Evolutionary conservation across 768 basidiomycete genomes (phyloP).

Genomic region (Atractiella rhizophila): DNA sequence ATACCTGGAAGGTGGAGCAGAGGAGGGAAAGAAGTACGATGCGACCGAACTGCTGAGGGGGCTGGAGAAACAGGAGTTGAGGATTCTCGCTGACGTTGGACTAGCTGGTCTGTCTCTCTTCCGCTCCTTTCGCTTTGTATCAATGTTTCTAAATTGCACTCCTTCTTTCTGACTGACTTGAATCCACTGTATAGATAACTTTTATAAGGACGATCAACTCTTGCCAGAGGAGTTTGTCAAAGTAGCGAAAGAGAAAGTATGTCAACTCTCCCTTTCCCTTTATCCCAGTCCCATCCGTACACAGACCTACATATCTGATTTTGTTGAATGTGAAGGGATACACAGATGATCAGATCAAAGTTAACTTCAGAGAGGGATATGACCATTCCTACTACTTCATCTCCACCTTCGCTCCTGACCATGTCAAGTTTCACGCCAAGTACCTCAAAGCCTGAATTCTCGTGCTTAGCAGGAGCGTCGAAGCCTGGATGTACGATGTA

Average conservation of each 20-base stretch:
- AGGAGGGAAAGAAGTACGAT: conserved; percentile 60
- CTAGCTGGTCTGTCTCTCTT: conserved; percentile 12
- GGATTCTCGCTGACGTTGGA: conserved; percentile 49
- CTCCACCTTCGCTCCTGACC: conserved; percentile 21
- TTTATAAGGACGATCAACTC: conserved; percentile 62
- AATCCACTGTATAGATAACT: too few relatives aligned
- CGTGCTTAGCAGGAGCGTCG: too few relatives aligned
- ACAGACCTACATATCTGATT: too few relatives aligned
- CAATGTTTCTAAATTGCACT: too few relatives aligned
- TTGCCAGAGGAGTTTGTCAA: conserved; percentile 67
- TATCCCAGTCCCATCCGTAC: too few relatives aligned
- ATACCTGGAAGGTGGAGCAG: conserved; percentile 48
- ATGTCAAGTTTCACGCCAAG: conserved; percentile 73
- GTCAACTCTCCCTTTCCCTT: too few relatives aligned
- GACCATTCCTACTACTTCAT: conserved; percentile 18
- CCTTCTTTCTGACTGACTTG: too few relatives aligned
- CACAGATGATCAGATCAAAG: conserved; percentile 46
- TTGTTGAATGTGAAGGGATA: too few relatives aligned
- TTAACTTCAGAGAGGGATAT: conserved; percentile 23
- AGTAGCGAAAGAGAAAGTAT: conserved; percentile 46
- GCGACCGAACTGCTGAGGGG: conserved; percentile 55
- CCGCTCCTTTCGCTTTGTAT: not conserved
- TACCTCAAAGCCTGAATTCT: conserved; percentile 42
- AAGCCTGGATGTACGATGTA: too few relatives aligned
- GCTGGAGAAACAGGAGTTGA: conserved; percentile 32